Percentiles rank a stretch among this genome's conserved stretches.
Evolutionary conservation across 805 yeast genomes (phyloP).

Genomic region (Suhomyces faveliae): DNA sequence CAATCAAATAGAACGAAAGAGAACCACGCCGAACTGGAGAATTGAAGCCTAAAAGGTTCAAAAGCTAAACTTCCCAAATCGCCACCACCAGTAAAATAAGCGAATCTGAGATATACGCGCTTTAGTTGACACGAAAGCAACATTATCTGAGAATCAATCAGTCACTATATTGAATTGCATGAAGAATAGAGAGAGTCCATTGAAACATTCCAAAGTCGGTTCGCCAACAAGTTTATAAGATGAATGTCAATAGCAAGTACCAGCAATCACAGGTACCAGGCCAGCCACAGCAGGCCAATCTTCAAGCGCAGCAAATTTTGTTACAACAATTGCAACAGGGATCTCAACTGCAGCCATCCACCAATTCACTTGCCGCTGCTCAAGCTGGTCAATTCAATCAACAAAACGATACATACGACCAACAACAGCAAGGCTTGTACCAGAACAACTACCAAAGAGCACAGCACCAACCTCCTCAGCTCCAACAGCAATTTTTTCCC

Average conservation of each 20-base stretch:
- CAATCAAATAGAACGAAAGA: background rate
- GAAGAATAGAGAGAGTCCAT: background rate
- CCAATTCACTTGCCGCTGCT: constrained; percentile 14
- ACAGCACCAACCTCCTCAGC: constrained; percentile 24
- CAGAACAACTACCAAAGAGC: constrained; percentile 38
- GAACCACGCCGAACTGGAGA: background rate
- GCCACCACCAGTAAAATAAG: background rate
- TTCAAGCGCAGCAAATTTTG: constrained; percentile 44
- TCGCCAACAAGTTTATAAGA: constrained; percentile 5
- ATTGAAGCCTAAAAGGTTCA: background rate
- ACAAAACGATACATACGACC: constrained; percentile 16
- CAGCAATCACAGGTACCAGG: constrained; percentile 23
- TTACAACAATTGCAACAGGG: constrained; percentile 44
- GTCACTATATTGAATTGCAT: background rate
- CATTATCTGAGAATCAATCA: background rate
- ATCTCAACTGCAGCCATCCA: constrained; percentile 17
- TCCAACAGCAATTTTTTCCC: constrained; percentile 23
- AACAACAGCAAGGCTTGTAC: constrained; percentile 18
- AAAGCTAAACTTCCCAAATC: background rate
- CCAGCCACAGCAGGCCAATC: constrained; percentile 24
- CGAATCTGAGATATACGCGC: background rate
- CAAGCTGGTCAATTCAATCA: constrained; percentile 9
- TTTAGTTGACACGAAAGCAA: constrained; percentile 3
- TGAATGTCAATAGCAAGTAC: constrained; percentile 22
- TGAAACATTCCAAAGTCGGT: constrained; percentile 1